A percentile compares a stretch with the other conserved stretches of the same genome.
These are phyloP conservation scores for Oleoguttula mirabilis DNA, from an alignment of 495 filamentous ascomycete species.

Conservation along the genomic window DNA sequence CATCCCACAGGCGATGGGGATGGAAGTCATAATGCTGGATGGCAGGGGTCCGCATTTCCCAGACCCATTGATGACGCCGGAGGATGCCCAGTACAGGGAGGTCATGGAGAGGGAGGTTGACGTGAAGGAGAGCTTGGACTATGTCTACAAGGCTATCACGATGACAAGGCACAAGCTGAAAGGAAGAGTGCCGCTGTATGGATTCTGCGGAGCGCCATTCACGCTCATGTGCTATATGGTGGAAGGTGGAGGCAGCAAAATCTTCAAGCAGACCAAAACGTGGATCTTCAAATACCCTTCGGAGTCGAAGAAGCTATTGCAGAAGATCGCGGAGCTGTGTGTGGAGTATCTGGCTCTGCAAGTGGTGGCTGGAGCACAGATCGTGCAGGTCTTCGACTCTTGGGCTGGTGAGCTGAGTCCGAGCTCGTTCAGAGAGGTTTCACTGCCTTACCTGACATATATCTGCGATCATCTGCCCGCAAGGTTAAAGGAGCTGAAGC, in stretches of 20 bases:
- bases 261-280: constrained; percentile 82
- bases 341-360: constrained; percentile 89
- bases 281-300: constrained; percentile 88
- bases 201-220: constrained; percentile 97
- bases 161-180: constrained; percentile 77
- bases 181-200: constrained; percentile 81
- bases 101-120: constrained; percentile 68
- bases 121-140: constrained; percentile 70
- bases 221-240: constrained; percentile 98
- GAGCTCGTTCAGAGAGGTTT: constrained; percentile 64
- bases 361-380: constrained; percentile 79
- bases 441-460: constrained; percentile 71
- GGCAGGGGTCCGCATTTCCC: constrained; percentile 94
- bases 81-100: constrained; percentile 67
- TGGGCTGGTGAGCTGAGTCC: constrained; percentile 94
- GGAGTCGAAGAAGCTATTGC: constrained; percentile 64
- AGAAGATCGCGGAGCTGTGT: constrained; percentile 85
- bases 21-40: constrained; percentile 93
- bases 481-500: constrained; percentile 54
- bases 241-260: constrained; percentile 86
- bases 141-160: constrained; percentile 91
- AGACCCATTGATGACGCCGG: constrained; percentile 60
- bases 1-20: constrained; percentile 93
- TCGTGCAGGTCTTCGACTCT: constrained; percentile 97
- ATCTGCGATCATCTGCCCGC: constrained; percentile 68